Evolutionary conservation across 495 filamentous ascomycete genomes (phyloP), one percentile per base, ranked within the genome.

Genomic region (Aspergillus wentii): DNA sequence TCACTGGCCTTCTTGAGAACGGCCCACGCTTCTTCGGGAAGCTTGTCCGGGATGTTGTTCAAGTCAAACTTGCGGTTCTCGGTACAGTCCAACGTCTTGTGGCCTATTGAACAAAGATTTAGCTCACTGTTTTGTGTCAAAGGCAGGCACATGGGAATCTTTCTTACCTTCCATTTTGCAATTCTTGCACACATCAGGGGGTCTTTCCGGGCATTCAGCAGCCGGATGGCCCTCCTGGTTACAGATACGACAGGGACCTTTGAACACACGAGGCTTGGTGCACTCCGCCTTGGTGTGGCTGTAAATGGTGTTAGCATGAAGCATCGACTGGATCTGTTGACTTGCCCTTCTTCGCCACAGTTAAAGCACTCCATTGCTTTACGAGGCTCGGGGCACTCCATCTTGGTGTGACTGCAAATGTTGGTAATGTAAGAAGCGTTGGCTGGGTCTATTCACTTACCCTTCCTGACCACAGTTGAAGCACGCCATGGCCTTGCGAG

Each of bases 381-480:
- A 11, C 66, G 58, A 20, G 61, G 63, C 9, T 69, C 44, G 0
- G 69, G 61, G 35, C 76, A 80, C 13, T 78, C 75, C 2, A 49
- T 38, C 55, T 73, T 76, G 40, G 46, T 63, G 59, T 80, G 76
- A 11, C 75, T 78, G 28, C 17, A 22, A 2, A 9, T 38, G 28
- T 30, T 9, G 30, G 48, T 51, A 46, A 59, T 5, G 22, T 13
- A 21, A 35, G 42, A 8, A 10, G n/a, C 8, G 7, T 15, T 7
- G 19, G 1, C n/a, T 9, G 10, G 1, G 17, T 30, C 18, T n/a
- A 17, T 8, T 9, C 17, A 41, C 66, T 63, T 69, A 83, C 83
- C 84, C 85, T 41, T 70, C 59, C 51, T 88, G 61, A 23, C 82
- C 85, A 44, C 88, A 94, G 54, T 88, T 89, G 73, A 79, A 94